Conservation (phyloP, 352 stramenopile species). For the Phytophthora palmivora region DNA sequence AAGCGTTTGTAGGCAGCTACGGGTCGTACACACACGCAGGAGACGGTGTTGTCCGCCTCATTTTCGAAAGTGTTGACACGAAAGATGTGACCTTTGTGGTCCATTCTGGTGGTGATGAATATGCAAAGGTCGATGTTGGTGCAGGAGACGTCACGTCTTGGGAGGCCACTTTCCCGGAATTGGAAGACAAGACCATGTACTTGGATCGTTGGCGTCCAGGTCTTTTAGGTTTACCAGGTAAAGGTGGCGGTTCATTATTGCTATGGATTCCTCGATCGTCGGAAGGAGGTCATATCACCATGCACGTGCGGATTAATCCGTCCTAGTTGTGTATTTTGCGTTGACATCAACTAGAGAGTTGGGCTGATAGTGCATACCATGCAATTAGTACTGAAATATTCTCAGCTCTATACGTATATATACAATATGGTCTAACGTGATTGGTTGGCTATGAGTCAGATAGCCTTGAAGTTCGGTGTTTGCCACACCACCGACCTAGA, state of each 20-base stretch:
- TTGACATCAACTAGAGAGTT: conserved; percentile 9
- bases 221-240: conserved; percentile 24
- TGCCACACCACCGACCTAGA: no score
- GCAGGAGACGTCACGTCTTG: conserved; percentile 31
- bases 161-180: conserved; percentile 32
- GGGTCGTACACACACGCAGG: conserved; percentile 35
- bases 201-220: conserved; percentile 49
- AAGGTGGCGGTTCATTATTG: conserved; percentile 31
- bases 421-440: no score
- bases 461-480: no score
- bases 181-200: conserved; percentile 50
- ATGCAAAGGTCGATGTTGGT: conserved; percentile 24
- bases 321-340: conserved; percentile 20
- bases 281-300: conserved; percentile 45
- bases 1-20: conserved; percentile 48
- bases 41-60: conserved; percentile 35
- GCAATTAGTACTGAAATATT: no score
- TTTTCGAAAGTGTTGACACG: conserved; percentile 42
- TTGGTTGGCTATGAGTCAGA: no score
- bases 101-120: conserved; percentile 32
- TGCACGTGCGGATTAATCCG: conserved; percentile 54
- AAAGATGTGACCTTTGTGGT: conserved; percentile 42
- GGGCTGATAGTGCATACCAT: no score
- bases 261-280: conserved; percentile 41
- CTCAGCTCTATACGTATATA: no score